phyloP scores from a whole-genome alignment of 2,329 filamentous ascomycete species.

The Diaporthe citri region DNA sequence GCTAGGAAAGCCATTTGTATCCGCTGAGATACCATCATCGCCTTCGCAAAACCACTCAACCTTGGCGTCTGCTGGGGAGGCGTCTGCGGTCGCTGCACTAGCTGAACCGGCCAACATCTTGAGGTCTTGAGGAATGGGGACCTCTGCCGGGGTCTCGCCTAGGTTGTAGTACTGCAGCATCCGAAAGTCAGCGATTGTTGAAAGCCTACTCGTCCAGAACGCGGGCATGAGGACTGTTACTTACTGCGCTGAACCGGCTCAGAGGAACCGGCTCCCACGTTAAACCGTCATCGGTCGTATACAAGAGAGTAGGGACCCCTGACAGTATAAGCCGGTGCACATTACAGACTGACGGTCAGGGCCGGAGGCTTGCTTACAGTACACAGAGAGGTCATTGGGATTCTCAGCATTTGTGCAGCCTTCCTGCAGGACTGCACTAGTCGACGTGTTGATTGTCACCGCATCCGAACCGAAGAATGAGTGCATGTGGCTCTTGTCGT shows the following conservation, averaged over 20 bases:
- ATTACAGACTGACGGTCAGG: no score
- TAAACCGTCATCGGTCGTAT: conserved; percentile 36
- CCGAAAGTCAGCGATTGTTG: conserved; percentile 51
- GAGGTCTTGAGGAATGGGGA: conserved; percentile 43
- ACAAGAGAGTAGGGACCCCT: conserved; percentile 41
- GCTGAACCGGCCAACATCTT: conserved; percentile 54
- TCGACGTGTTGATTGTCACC: conserved; percentile 49
- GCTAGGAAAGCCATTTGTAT: conserved; percentile 78
- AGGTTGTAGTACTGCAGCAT: conserved; percentile 42
- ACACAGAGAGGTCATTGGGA: conserved; percentile 48
- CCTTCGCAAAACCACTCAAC: conserved; percentile 44
- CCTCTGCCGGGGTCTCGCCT: conserved; percentile 42
- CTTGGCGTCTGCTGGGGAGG: conserved; percentile 42
- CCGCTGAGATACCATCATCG: conserved; percentile 54
- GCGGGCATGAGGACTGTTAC: conserved; percentile 39
- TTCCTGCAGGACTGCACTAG: conserved; percentile 47
- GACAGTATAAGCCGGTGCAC: neutral
- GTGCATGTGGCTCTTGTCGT: conserved; percentile 51
- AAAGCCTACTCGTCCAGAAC: conserved; percentile 45
- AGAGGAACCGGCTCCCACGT: conserved; percentile 41
- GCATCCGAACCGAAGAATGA: conserved; percentile 53
- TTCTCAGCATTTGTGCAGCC: conserved; percentile 47
- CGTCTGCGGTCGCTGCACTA: conserved; percentile 52
- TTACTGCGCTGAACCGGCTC: conserved; percentile 42
- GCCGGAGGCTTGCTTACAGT: conserved; percentile 38